Evolutionary conservation across 108 stramenopile genomes (phyloP), one percentile per base, ranked within the genome.

Genomic region (Cyclotella atomus): DNA sequence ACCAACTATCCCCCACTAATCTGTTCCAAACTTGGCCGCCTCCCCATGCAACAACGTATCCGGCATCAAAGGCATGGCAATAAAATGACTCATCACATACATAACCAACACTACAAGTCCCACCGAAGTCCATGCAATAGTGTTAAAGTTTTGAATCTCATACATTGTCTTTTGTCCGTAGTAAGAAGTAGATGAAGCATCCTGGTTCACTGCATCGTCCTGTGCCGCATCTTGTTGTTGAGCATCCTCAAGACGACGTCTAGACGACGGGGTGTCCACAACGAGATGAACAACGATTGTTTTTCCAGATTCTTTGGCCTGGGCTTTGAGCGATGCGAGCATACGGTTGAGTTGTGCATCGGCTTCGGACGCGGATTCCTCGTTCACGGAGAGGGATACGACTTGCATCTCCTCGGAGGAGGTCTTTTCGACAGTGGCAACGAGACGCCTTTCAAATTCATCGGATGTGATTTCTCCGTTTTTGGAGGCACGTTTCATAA

Each of bases 141-240:
- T 84, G 65, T 95, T 95, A 89, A 91, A 92, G 46, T 91, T 91
- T 70, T 95, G 94, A 55, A 95, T 95, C 70, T 95, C 90, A 66
- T 90, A 90, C 88, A 95, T 95, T 63, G 90, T 87, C 79, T 92
- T 95, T 82, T 87, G 88, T 25, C 88, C 87, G 57, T 89, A 84
- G 72, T 80, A 88, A 32, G 79, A 84, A 29, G 65, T 73, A 49
- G 73, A 62, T 65, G 76, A 50, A 83, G 85, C 33, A 83, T 75
- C 71, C 66, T 66, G 81, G 50, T 92, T 79, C 25, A 73, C 81
- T 30, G 32, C 67, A 47, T 86, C 68, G 8, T 73, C 68, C 17
- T 74, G 38, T 36, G 79, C 67, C 14, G 44, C 75, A 4, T 12
- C 47, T 49, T 56, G 25, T 56, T 3, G 66, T 12, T 73, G 49